These are phyloP conservation scores for Aspergillus felis DNA, from an alignment of 2,329 filamentous ascomycete species.

Conservation along the genomic window DNA sequence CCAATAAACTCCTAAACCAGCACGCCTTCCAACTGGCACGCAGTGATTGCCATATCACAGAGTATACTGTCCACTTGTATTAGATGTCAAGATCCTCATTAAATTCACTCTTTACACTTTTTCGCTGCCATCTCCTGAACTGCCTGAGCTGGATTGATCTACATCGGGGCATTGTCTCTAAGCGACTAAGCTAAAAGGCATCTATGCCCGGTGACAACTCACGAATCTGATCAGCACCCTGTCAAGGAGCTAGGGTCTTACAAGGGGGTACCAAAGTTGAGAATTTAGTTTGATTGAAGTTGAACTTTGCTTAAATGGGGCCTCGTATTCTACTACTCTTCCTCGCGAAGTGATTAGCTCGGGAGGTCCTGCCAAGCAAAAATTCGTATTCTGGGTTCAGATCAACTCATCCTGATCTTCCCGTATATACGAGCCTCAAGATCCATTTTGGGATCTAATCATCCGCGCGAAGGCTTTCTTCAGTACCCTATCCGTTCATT, in stretches of 20 bases:
- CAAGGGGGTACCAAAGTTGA: not conserved
- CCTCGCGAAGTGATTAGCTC: not conserved
- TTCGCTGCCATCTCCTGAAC: not conserved
- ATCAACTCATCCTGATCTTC: not conserved
- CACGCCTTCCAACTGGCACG: constrained; percentile 9
- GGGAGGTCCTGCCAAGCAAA: not conserved
- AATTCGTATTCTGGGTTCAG: not conserved
- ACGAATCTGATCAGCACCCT: too few species aligned
- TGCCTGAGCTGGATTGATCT: not conserved
- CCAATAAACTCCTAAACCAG: constrained; percentile 15
- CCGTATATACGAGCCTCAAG: not conserved
- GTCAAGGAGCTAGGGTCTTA: not conserved
- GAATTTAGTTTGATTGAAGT: not conserved
- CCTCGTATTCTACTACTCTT: not conserved
- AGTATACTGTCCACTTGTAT: not conserved
- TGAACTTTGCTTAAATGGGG: not conserved
- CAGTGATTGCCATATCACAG: constrained; percentile 2
- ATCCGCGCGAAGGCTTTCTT: not conserved
- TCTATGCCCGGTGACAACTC: not conserved
- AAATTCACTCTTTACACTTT: constrained; percentile 9
- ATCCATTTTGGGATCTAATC: not conserved
- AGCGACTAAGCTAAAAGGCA: not conserved
- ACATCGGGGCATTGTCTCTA: not conserved
- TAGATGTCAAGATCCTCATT: constrained; percentile 6
- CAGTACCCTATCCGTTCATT: not conserved